phyloP scores from a whole-genome alignment of 768 basidiomycete species.

The Leccinum disarticulatum region DNA sequence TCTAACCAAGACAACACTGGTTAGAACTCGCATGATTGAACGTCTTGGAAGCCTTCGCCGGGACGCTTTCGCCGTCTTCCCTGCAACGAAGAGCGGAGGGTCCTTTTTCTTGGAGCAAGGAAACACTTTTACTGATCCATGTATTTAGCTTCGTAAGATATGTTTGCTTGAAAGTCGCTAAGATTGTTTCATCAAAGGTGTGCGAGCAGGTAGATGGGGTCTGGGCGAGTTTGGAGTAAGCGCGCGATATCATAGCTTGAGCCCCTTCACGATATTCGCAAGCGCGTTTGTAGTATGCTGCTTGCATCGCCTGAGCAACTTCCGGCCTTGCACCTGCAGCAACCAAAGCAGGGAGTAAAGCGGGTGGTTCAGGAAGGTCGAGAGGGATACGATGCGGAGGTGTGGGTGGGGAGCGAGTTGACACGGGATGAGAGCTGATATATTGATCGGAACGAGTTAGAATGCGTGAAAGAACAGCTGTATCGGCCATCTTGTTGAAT shows the following conservation, averaged over 20 bases:
- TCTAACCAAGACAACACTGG: neutral
- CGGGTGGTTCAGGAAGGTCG: slow-evolving; percentile 8
- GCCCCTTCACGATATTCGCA: slow-evolving; percentile 5
- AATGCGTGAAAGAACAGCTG: neutral
- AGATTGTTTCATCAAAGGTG: neutral
- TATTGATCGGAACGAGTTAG: neutral
- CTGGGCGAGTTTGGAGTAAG: slow-evolving; percentile 5
- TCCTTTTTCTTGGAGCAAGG: neutral
- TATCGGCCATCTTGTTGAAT: too few species aligned
- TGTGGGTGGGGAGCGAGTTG: neutral
- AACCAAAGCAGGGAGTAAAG: slow-evolving; percentile 1
- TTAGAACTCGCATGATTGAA: neutral
- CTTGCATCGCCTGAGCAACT: slow-evolving; percentile 2
- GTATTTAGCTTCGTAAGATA: slow-evolving; percentile 2
- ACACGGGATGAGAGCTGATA: neutral
- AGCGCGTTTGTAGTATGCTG: neutral
- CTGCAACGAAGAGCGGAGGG: neutral
- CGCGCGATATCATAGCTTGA: neutral
- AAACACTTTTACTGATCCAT: neutral
- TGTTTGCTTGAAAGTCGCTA: slow-evolving; percentile 5
- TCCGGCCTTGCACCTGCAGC: slow-evolving; percentile 5
- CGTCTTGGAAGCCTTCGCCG: neutral
- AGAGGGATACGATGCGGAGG: too few species aligned
- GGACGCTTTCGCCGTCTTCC: neutral
- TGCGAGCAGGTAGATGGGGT: neutral